phyloP scores from a whole-genome alignment of 306 rosid genomes.

The Lathyrus oleraceus region DNA sequence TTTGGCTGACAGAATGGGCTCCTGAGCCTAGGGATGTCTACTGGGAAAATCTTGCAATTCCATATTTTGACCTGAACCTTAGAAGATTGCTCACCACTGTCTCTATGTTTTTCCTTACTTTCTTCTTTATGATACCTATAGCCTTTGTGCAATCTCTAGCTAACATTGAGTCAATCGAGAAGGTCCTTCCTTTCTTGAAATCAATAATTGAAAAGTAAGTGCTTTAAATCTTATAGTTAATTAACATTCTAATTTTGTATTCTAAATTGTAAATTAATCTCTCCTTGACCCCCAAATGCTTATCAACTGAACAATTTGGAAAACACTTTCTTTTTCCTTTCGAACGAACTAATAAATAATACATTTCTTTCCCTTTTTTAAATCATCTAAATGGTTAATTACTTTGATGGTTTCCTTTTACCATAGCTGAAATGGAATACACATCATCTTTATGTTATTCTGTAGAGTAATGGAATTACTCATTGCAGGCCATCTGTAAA shows the following conservation, averaged over 20 bases:
- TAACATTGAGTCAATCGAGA: slow-evolving; percentile 73
- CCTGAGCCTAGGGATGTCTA: slow-evolving; percentile 85
- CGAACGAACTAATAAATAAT: neutral
- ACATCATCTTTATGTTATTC: slow-evolving; percentile 16
- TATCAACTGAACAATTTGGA: slow-evolving; percentile 10
- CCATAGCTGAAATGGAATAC: slow-evolving; percentile 2
- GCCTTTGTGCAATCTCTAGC: slow-evolving; percentile 92
- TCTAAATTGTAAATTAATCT: neutral
- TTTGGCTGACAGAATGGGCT: slow-evolving; percentile 98
- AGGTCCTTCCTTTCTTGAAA: slow-evolving; percentile 80
- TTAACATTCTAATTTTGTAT: neutral
- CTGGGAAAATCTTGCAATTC: slow-evolving; percentile 91
- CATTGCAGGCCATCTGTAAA: slow-evolving; percentile 59
- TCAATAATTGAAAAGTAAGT: slow-evolving; percentile 67
- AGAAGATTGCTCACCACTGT: slow-evolving; percentile 64
- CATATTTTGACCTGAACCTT: slow-evolving; percentile 68
- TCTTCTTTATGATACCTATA: slow-evolving; percentile 89
- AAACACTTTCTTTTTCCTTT: neutral
- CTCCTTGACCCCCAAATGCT: slow-evolving; percentile 9
- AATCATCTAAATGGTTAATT: neutral
- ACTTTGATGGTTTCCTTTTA: neutral
- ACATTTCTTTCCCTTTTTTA: neutral
- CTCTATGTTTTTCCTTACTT: slow-evolving; percentile 60
- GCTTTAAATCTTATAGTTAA: slow-evolving; percentile 26
- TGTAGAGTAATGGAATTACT: slow-evolving; percentile 23